Base-by-base conservation (phyloP, 2,329 filamentous ascomycete species). In the Neoarthrinium moseri region DNA sequence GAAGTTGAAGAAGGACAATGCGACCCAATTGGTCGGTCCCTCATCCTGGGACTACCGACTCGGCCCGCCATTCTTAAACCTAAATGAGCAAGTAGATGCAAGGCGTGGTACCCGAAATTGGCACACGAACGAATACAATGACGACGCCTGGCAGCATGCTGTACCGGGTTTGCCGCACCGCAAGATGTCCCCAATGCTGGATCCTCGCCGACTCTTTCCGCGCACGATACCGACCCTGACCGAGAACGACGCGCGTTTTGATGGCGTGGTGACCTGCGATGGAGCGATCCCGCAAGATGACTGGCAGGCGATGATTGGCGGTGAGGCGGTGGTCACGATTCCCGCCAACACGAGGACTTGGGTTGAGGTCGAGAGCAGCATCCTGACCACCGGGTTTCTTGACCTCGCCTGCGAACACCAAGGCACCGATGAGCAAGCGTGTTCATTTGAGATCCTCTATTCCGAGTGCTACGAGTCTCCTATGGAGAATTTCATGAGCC, bases 401-500 rank as follows among this genome's bases (percentile, higher is more conserved):
- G 41, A 51, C 21, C 45, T 47, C 7, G 50, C 38, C n/a, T 54
- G 52, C 6, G 50, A 51, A 11, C 40, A 53, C 17, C 48, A 51
- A 20, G 41, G 35, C 7, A 5, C 29, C 13, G 44, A 43, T 22
- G 43, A 46, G 13, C 17, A 40, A 11, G 41, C 50, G 3, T 49
- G 52, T 11, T 44, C 21, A 7, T 44, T 64, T n/a, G 52, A 56
- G 23, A 47, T 62, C 12, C 61, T 61, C n/a, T 60, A 61, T 35
- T 61, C 61, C 1, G 63, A 65, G 33, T 60, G 60, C 12, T 65
- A 65, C 40, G 63, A 65, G 39, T 46, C 56, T 24, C 55, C 56
- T 4, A 49, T 56, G 18, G 48, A 52, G 7, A 45, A 50, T 6
- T 18, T 22, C 38, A 43, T 39, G 37, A n/a, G 45, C 29, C 42